These are phyloP conservation scores for Flaveria linearis DNA, from an alignment of 129 eudicot genomes.

Conservation along the genomic window DNA sequence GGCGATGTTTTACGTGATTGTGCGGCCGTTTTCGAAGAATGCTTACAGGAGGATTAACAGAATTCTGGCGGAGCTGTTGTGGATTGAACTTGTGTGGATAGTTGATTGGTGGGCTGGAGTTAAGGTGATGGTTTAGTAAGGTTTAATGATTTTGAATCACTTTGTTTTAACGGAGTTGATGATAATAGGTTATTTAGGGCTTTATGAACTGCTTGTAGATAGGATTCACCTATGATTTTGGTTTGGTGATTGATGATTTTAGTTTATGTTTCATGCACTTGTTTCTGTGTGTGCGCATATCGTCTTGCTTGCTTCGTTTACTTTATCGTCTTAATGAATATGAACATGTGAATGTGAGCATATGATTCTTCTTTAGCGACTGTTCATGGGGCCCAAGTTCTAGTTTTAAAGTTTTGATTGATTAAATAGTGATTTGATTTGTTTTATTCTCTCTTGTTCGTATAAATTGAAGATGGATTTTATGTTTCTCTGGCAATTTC, in stretches of 20 bases:
- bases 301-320: neutral
- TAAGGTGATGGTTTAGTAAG: slow-evolving; percentile 57
- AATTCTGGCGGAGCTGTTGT: slow-evolving; percentile 72
- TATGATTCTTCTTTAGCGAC: too few relatives aligned
- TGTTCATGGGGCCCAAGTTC: too few relatives aligned
- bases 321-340: neutral
- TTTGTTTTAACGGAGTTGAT: slow-evolving; percentile 12
- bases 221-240: neutral
- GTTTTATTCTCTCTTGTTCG: neutral
- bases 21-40: slow-evolving; percentile 82
- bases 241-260: neutral
- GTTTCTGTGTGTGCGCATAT: neutral
- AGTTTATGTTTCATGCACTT: neutral
- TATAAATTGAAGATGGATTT: too few relatives aligned
- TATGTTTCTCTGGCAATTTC: too few relatives aligned
- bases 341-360: neutral
- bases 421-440: neutral
- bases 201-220: slow-evolving; percentile 4
- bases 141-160: slow-evolving; percentile 1
- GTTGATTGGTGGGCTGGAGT: slow-evolving; percentile 98
- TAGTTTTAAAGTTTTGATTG: neutral
- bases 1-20: slow-evolving; percentile 69
- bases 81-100: slow-evolving; percentile 97
- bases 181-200: slow-evolving; percentile 14
- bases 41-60: slow-evolving; percentile 79